A percentile compares a stretch with the other conserved stretches of the same genome.
These are phyloP conservation scores for Gaeumannomyces tritici DNA, from an alignment of 2,329 filamentous ascomycete species.

Conservation along the genomic window DNA sequence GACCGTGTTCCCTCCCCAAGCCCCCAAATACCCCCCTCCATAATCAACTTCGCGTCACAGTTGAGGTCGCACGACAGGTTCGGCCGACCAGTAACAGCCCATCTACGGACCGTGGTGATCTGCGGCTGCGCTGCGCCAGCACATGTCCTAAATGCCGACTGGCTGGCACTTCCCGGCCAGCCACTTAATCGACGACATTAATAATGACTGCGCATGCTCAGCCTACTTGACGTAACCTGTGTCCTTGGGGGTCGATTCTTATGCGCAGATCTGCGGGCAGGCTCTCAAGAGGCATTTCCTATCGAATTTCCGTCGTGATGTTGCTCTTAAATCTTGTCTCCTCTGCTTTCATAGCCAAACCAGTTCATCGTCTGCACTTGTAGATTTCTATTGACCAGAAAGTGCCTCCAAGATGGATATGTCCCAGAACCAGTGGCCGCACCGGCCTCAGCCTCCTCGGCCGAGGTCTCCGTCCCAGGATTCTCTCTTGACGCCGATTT, in stretches of 20 bases:
- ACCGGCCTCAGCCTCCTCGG: neutral
- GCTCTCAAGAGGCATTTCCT: neutral
- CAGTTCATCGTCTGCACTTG: neutral
- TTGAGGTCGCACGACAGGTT: neutral
- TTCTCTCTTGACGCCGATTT: neutral
- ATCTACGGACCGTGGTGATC: neutral
- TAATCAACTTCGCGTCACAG: neutral
- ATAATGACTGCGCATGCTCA: neutral
- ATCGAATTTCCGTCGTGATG: too few relatives aligned
- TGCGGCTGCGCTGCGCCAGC: too few relatives aligned
- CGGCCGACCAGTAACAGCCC: neutral
- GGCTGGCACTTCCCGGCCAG: too few relatives aligned
- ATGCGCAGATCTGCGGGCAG: neutral
- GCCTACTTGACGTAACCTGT: neutral
- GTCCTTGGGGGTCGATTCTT: neutral
- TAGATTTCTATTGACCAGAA: neutral
- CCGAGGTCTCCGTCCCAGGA: neutral
- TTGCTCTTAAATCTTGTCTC: too few relatives aligned
- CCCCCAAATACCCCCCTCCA: neutral
- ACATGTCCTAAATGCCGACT: too few relatives aligned
- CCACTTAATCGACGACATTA: too few relatives aligned
- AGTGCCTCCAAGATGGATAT: neutral
- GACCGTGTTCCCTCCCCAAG: neutral
- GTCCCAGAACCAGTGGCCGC: neutral
- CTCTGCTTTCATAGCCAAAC: neutral